Conservation (phyloP, 495 filamentous ascomycete genomes). For the Neurospora sp. region DNA sequence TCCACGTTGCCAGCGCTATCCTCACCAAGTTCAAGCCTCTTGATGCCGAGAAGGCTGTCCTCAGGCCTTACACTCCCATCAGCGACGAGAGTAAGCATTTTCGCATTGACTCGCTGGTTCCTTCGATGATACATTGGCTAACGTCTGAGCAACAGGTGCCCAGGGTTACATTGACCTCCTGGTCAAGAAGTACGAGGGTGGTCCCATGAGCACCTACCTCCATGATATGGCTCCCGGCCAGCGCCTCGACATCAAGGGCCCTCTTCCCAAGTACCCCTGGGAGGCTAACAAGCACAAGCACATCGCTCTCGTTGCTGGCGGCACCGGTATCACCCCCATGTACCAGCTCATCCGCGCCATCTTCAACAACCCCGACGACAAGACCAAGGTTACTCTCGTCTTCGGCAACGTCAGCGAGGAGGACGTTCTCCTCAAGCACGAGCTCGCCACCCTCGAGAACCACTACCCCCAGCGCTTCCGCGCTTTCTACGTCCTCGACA, state of each 20-base stretch:
- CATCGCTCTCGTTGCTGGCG: constrained; percentile 85
- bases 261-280: constrained; percentile 91
- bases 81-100: constrained; percentile 64
- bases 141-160: constrained; percentile 31
- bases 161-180: constrained; percentile 79
- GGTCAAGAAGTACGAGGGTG: constrained; percentile 81
- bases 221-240: constrained; percentile 75
- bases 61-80: constrained; percentile 87
- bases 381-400: constrained; percentile 90
- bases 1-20: constrained; percentile 72
- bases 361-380: constrained; percentile 91
- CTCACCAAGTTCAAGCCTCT: constrained; percentile 78
- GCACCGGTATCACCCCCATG: constrained; percentile 88
- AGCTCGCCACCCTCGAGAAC: constrained; percentile 77
- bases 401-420: constrained; percentile 81
- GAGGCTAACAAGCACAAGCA: constrained; percentile 87
- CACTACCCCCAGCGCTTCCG: constrained; percentile 87
- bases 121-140: neutral
- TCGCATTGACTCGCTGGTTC: neutral
- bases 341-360: constrained; percentile 80
- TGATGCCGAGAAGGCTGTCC: constrained; percentile 67
- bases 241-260: constrained; percentile 82
- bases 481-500: constrained; percentile 81
- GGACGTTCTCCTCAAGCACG: constrained; percentile 79
- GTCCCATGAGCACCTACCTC: constrained; percentile 83